phyloP scores from a whole-genome alignment of 805 yeast genomes.

The Lachancea lanzarotensis region DNA sequence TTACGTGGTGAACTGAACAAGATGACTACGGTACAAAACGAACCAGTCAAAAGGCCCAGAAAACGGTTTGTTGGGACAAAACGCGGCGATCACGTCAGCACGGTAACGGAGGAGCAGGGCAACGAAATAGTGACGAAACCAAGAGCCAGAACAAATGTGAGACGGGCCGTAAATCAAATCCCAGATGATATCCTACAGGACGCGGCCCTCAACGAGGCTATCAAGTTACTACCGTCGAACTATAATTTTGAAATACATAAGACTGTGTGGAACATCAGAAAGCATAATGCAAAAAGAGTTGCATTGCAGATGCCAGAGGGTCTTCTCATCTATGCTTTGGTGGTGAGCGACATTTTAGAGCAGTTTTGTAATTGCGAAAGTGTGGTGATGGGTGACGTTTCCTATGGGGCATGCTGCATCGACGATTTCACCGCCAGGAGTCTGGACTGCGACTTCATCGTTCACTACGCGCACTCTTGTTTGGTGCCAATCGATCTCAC shows the following conservation, averaged over 20 bases:
- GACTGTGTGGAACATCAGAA: conserved; percentile 86
- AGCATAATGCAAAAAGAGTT: conserved; percentile 69
- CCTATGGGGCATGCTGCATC: conserved; percentile 97
- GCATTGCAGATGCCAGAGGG: conserved; percentile 99
- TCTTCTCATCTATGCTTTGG: conserved; percentile 74
- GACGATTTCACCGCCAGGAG: conserved; percentile 94
- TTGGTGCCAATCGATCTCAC: conserved; percentile 93
- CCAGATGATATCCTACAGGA: conserved; percentile 82
- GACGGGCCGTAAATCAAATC: conserved; percentile 72
- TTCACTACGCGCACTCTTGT: conserved; percentile 97
- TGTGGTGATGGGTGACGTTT: conserved; percentile 96
- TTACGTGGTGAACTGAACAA: too few relatives aligned
- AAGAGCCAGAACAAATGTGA: conserved; percentile 34
- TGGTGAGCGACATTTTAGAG: conserved; percentile 86
- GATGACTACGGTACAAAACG: neutral
- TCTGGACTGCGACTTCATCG: conserved; percentile 86
- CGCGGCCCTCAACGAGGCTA: conserved; percentile 75
- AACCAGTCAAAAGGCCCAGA: conserved; percentile 31
- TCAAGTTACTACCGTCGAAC: conserved; percentile 75
- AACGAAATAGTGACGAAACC: conserved; percentile 26
- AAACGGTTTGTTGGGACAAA: conserved; percentile 59
- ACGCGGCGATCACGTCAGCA: conserved; percentile 17
- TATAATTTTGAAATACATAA: conserved; percentile 95
- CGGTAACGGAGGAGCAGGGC: conserved; percentile 20
- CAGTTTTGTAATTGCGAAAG: conserved; percentile 86